Base-by-base conservation (phyloP, 2,329 filamentous ascomycete species). In the Fusarium luffae region DNA sequence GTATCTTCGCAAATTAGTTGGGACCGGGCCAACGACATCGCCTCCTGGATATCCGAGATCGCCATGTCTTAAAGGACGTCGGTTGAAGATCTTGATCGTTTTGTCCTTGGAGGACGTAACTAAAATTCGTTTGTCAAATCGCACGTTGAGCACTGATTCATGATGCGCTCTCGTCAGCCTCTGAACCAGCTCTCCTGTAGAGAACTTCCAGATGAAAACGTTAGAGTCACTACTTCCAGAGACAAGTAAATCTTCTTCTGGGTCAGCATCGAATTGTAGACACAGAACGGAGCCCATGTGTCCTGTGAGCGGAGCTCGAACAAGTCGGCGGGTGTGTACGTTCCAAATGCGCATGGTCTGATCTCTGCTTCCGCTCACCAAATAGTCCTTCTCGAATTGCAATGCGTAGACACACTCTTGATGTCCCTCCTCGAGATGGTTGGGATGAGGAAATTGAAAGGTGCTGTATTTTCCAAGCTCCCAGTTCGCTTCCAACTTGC, bases 101-200 rank as follows among this genome's bases (percentile, higher is more conserved):
- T 94, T 97, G 79, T 99, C 96, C 79, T 99, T 99, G 50, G 95
- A 98, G 76, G 96, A 98, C 1, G 96, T 99, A 14, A 98, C 93
- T 6, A 99, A 85, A 68, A 97, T 97, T 11, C 93, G 89, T 70
- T 93, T 91, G 77, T 98, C 94, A 72, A 98, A 99, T 66, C 93
- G 89, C 59, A 99, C 89, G 76, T 98, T 98, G 18, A 99, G 84
- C 0, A 99, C 94, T 0, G 95, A 97, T 79, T 99, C 96, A 30
- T 85, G 84, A 77, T 99, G 96, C 0, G 95, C 95, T 46, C 88
- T 85, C 2, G 85, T 85, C 32, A 98, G 88, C 60, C 89, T 89
- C 75, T 94, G 92, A 14, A 98, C 80, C 37, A 93, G 87, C 75
- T 94, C 85, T 5, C 96, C 96, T 0, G 94, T 98, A 0, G 94